Evolutionary conservation across 1,284 basidiomycete species (phyloP).

Genomic region (Marasmius oreades): DNA sequence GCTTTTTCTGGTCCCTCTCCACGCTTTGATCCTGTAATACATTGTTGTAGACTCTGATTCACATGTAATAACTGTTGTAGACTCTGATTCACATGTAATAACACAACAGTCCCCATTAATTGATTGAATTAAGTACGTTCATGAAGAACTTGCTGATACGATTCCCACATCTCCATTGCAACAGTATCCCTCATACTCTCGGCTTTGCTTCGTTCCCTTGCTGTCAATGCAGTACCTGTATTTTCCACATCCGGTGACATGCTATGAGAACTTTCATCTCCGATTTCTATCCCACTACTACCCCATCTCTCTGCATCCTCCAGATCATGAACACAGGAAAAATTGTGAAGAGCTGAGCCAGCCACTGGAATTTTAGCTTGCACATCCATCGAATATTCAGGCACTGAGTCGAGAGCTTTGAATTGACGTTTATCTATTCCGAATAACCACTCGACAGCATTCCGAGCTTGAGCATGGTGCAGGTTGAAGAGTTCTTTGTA

Average conservation of each 20-base stretch:
- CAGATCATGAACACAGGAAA: neutral
- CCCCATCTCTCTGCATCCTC: neutral
- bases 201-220: conserved; percentile 2
- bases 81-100: too few relatives aligned
- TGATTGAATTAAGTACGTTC: too few relatives aligned
- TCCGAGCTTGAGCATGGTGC: neutral
- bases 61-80: too few relatives aligned
- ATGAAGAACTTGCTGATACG: too few relatives aligned
- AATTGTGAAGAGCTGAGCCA: neutral
- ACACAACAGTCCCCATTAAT: too few relatives aligned
- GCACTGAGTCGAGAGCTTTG: neutral
- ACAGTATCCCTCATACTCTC: conserved; percentile 10
- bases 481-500: conserved; percentile 9
- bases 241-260: neutral
- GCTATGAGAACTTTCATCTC: neutral
- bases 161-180: conserved; percentile 11
- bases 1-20: too few relatives aligned
- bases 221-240: neutral
- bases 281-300: neutral
- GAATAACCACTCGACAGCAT: neutral
- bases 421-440: neutral
- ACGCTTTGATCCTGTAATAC: too few relatives aligned
- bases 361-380: neutral
- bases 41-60: too few relatives aligned
- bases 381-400: neutral